Evolutionary conservation across 306 rosid genomes (phyloP).

Genomic region (Argentina anserina): DNA sequence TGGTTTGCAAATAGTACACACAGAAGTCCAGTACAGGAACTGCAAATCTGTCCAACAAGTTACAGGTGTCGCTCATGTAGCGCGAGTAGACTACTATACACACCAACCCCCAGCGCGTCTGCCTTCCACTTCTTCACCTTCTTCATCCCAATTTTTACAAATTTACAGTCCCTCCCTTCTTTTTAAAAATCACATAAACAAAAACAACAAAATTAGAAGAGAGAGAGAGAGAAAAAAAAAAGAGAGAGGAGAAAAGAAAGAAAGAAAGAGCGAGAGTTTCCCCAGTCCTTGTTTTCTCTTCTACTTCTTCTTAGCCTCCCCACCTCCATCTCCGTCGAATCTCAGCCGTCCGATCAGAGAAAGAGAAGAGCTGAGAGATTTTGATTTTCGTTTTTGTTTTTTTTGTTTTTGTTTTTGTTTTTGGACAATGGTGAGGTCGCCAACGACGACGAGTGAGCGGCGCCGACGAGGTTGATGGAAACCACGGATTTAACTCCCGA

Average conservation of each 20-base stretch:
- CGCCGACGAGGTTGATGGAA: slow-evolving; percentile 85
- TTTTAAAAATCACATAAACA: not conserved
- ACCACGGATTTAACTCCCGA: slow-evolving; percentile 60
- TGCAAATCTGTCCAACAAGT: not conserved
- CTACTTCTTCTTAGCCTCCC: slow-evolving; percentile 12
- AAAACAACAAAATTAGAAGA: not conserved
- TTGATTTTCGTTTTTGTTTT: too few relatives aligned
- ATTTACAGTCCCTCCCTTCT: not conserved
- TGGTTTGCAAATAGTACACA: not conserved
- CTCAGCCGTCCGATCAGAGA: slow-evolving; percentile 55
- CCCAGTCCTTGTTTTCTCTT: not conserved
- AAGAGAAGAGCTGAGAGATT: not conserved
- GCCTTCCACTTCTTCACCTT: not conserved
- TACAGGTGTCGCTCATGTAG: not conserved
- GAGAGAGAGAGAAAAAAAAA: not conserved
- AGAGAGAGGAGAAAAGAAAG: not conserved
- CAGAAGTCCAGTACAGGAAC: not conserved
- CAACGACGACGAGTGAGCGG: slow-evolving; percentile 28
- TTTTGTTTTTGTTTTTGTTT: not conserved
- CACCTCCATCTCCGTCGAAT: slow-evolving; percentile 35
- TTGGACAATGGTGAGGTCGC: slow-evolving; percentile 56
- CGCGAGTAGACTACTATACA: not conserved
- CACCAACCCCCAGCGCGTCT: not conserved
- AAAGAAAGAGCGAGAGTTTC: not conserved
- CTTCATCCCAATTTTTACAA: not conserved